phyloP scores from a whole-genome alignment of 345 rosid genomes.

The Dipteronia dyeriana region DNA sequence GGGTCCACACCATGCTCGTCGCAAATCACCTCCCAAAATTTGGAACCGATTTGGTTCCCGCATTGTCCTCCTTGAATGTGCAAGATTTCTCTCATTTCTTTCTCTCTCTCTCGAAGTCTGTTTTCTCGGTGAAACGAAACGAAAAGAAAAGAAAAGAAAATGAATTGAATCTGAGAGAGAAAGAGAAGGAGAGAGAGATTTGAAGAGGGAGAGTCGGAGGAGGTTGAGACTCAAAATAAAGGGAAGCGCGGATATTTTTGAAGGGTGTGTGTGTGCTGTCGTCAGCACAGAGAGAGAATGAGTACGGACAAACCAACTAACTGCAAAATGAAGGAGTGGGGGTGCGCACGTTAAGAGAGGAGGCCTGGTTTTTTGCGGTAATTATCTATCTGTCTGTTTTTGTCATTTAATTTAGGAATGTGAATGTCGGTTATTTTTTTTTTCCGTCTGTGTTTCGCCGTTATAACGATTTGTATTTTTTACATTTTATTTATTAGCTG shows the following conservation, averaged over 20 bases:
- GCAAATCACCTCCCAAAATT: constrained; percentile 98
- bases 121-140: constrained; percentile 1
- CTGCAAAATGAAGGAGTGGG: constrained; percentile 7
- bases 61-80: constrained; percentile 97
- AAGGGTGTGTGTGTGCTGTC: constrained; percentile 16
- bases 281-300: constrained; percentile 12
- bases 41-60: constrained; percentile 98
- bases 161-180: constrained; percentile 6
- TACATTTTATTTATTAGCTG: background rate
- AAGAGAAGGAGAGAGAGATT: constrained; percentile 1
- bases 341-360: constrained; percentile 28
- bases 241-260: constrained; percentile 31
- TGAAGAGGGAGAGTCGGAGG: constrained; percentile 9
- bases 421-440: background rate
- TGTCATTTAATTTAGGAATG: background rate
- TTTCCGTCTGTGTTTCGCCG: background rate
- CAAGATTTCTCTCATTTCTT: constrained; percentile 86
- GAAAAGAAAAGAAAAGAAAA: background rate
- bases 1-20: constrained; percentile 93
- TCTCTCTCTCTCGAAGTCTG: background rate
- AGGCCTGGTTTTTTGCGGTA: background rate
- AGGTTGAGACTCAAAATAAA: constrained; percentile 23
- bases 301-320: constrained; percentile 26
- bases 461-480: background rate
- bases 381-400: background rate